Percentiles rank a stretch among this genome's conserved stretches.
Conservation (phyloP, 805 yeast species). For the Brettanomyces sp. region DNA sequence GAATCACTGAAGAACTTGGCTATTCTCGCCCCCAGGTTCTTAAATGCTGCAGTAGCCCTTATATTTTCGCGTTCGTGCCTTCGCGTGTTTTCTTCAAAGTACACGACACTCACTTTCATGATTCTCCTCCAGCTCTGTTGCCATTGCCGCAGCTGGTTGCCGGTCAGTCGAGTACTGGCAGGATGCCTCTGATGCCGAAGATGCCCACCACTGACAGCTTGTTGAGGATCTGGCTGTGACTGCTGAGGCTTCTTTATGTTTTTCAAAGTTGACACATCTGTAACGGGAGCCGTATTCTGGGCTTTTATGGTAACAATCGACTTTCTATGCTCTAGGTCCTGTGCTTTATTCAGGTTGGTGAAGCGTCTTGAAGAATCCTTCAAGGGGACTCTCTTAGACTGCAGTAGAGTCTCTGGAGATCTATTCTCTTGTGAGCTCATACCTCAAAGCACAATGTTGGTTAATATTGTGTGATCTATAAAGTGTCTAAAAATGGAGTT, state of each 20-base stretch:
- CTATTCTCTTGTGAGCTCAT: neutral
- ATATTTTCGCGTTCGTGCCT: conserved; percentile 26
- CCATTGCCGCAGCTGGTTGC: conserved; percentile 43
- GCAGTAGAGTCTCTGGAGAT: neutral
- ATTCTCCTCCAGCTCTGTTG: conserved; percentile 51
- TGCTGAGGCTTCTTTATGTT: neutral
- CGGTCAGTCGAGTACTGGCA: conserved; percentile 19
- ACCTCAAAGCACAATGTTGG: neutral
- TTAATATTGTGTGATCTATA: no score
- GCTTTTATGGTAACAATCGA: neutral
- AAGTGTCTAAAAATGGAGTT: neutral
- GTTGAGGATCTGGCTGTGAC: neutral
- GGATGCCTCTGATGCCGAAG: neutral
- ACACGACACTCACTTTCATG: conserved; percentile 46
- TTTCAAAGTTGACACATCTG: no score
- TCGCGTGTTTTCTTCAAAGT: conserved; percentile 40
- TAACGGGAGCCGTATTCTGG: neutral
- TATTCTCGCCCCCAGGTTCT: conserved; percentile 45
- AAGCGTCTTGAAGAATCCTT: conserved; percentile 21
- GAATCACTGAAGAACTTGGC: conserved; percentile 50
- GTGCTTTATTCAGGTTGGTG: conserved; percentile 9
- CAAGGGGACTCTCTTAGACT: conserved; percentile 11
- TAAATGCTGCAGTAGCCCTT: conserved; percentile 25
- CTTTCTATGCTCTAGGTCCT: neutral
- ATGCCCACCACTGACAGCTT: no score